Conservation (phyloP, 345 rosid species). For the Ceriops tagal region DNA sequence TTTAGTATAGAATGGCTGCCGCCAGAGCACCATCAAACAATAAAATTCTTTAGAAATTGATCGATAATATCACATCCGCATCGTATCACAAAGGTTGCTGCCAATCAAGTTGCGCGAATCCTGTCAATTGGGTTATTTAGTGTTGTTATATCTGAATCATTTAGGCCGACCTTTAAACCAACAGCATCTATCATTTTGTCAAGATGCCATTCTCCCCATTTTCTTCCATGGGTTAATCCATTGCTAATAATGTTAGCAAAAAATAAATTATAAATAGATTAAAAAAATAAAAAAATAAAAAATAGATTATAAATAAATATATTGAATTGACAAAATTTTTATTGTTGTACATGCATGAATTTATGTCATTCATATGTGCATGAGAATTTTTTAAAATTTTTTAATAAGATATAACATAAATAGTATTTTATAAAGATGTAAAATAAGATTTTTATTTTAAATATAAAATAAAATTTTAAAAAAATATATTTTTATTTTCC, state of each 20-base stretch:
- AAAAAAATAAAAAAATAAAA: too few relatives aligned
- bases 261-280: neutral
- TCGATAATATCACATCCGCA: too few relatives aligned
- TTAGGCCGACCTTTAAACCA: slow-evolving; percentile 7
- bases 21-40: neutral
- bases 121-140: neutral
- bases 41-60: neutral
- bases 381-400: too few relatives aligned
- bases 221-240: neutral
- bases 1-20: too few relatives aligned
- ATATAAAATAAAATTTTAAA: too few relatives aligned
- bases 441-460: too few relatives aligned
- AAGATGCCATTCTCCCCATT: neutral
- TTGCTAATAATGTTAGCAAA: neutral
- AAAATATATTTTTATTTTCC: too few relatives aligned
- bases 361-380: too few relatives aligned
- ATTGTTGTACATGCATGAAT: neutral
- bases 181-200: neutral
- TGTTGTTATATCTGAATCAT: slow-evolving; percentile 10
- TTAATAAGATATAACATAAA: too few relatives aligned
- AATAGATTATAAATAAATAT: too few relatives aligned
- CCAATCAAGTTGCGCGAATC: neutral
- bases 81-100: neutral
- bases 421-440: too few relatives aligned
- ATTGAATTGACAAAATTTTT: neutral